Percentiles rank a stretch among this genome's conserved stretches.
These are phyloP conservation scores for Clitopilus passeckerianus DNA, from an alignment of 768 basidiomycete genomes.

Conservation along the genomic window DNA sequence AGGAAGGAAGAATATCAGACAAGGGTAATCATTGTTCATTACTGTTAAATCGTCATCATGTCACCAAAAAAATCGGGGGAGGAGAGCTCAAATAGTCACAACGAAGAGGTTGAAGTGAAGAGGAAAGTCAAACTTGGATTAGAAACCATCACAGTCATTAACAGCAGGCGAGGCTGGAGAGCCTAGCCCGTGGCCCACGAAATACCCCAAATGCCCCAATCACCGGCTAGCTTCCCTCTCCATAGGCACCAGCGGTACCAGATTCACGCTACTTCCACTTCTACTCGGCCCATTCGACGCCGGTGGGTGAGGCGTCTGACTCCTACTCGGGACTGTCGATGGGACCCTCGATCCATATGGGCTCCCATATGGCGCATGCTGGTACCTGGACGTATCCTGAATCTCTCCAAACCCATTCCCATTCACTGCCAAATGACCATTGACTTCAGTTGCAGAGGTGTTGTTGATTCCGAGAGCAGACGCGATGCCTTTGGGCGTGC, in stretches of 20 bases:
- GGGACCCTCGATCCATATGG: slow-evolving; percentile 32
- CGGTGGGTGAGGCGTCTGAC: slow-evolving; percentile 20
- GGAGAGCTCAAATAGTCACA: neutral
- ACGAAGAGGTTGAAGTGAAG: neutral
- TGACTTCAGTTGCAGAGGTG: slow-evolving; percentile 5
- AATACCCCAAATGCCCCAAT: neutral
- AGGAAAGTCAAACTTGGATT: neutral
- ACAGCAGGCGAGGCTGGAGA: neutral
- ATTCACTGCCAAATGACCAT: slow-evolving; percentile 6
- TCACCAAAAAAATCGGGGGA: neutral
- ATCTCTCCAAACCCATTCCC: slow-evolving; percentile 18
- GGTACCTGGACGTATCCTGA: slow-evolving; percentile 30
- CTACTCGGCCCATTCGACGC: neutral
- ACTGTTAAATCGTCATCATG: neutral
- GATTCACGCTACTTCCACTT: neutral
- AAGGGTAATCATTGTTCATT: neutral
- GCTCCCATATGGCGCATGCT: slow-evolving; percentile 35
- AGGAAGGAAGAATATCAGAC: neutral
- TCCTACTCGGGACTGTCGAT: slow-evolving; percentile 26
- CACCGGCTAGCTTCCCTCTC: neutral
- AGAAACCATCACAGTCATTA: slow-evolving; percentile 1
- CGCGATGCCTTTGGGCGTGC: slow-evolving; percentile 44
- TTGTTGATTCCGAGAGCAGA: slow-evolving; percentile 39
- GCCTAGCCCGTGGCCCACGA: too few species aligned
- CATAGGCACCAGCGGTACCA: neutral